phyloP scores from a whole-genome alignment of 768 basidiomycete genomes.

The Daedaleopsis nitida region DNA sequence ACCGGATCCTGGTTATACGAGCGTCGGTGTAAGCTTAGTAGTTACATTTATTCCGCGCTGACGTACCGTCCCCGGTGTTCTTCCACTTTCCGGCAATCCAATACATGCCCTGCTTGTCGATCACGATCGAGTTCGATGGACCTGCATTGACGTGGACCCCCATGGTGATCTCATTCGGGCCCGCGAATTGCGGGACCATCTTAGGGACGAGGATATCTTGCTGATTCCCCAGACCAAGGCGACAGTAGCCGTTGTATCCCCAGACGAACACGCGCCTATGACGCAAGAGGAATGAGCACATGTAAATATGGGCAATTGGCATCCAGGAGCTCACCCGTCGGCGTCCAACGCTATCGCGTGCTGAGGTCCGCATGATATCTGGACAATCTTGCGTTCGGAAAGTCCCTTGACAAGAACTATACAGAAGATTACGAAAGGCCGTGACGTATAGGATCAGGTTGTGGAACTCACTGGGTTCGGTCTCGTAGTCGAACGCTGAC shows the following conservation, averaged over 20 bases:
- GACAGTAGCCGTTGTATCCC: slow-evolving; percentile 91
- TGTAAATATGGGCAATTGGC: not conserved
- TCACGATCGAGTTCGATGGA: slow-evolving; percentile 79
- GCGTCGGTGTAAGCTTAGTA: too few species aligned
- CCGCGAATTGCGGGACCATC: slow-evolving; percentile 84
- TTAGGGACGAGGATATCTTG: slow-evolving; percentile 81
- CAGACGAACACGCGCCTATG: slow-evolving; percentile 76
- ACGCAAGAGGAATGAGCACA: not conserved
- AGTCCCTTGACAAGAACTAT: slow-evolving; percentile 77
- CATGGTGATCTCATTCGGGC: slow-evolving; percentile 62
- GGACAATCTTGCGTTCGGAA: slow-evolving; percentile 72
- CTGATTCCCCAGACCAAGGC: slow-evolving; percentile 87
- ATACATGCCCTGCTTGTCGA: slow-evolving; percentile 85
- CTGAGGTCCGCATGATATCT: slow-evolving; percentile 86
- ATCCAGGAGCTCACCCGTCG: slow-evolving; percentile 54
- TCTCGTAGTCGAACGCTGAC: slow-evolving; percentile 77
- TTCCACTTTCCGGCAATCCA: slow-evolving; percentile 96
- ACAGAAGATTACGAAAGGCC: not conserved
- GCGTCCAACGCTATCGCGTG: slow-evolving; percentile 83
- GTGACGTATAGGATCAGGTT: not conserved
- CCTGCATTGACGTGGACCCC: slow-evolving; percentile 73
- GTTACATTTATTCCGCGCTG: not conserved
- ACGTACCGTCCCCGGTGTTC: slow-evolving; percentile 85
- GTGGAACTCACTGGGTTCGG: slow-evolving; percentile 56
- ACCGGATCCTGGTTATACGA: slow-evolving; percentile 77